phyloP scores from a whole-genome alignment of 805 yeast species.

The Saturnispora ahearnii region DNA sequence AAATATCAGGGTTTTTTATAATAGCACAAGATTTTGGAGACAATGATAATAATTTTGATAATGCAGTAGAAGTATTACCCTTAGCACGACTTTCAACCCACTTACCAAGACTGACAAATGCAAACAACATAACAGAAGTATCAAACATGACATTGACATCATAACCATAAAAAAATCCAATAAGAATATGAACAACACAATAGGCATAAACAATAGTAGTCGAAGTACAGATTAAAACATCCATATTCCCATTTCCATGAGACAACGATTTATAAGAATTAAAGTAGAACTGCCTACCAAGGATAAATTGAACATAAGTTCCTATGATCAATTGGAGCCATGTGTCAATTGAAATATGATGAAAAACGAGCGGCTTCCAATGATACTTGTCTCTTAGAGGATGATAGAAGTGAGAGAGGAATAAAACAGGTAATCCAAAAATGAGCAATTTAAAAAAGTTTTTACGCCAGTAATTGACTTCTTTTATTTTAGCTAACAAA shows the following conservation, averaged over 20 bases:
- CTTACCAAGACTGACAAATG: slow-evolving; percentile 83
- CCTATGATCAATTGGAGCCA: slow-evolving; percentile 50
- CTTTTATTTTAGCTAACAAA: slow-evolving; percentile 58
- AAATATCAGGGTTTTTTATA: slow-evolving; percentile 33
- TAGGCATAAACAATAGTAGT: slow-evolving; percentile 71
- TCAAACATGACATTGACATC: slow-evolving; percentile 76
- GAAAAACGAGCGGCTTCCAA: slow-evolving; percentile 30
- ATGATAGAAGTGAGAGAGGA: slow-evolving; percentile 42
- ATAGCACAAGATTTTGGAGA: slow-evolving; percentile 73
- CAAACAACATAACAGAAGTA: slow-evolving; percentile 74
- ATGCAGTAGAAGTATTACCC: slow-evolving; percentile 85
- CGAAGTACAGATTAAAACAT: slow-evolving; percentile 75
- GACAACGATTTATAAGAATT: slow-evolving; percentile 57
- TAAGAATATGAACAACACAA: slow-evolving; percentile 54
- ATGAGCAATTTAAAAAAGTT: slow-evolving; percentile 43
- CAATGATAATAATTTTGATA: slow-evolving; percentile 69
- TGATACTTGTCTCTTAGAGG: slow-evolving; percentile 47
- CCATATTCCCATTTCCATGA: slow-evolving; percentile 83
- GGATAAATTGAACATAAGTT: slow-evolving; percentile 49
- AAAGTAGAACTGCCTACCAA: slow-evolving; percentile 61
- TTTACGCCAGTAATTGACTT: slow-evolving; percentile 60
- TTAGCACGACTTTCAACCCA: slow-evolving; percentile 87
- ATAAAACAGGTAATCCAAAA: slow-evolving; percentile 55
- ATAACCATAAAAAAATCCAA: slow-evolving; percentile 31
- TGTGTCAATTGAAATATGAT: slow-evolving; percentile 22